A percentile compares a stretch with the other conserved stretches of the same genome.
Conservation (phyloP, 306 rosid genomes). For the Vigna trinervia region DNA sequence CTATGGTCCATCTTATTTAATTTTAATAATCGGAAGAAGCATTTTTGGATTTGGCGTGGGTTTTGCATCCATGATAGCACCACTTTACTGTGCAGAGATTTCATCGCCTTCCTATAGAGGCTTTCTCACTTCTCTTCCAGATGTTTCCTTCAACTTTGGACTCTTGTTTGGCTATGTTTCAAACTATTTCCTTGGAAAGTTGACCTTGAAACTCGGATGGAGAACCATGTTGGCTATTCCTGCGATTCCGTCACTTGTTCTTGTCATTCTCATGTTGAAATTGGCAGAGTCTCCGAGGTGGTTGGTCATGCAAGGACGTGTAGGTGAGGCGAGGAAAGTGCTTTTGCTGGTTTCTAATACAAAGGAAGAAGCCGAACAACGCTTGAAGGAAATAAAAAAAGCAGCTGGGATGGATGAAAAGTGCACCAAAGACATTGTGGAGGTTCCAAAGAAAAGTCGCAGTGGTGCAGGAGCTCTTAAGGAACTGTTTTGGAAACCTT, state of each 20-base stretch:
- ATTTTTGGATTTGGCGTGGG: constrained; percentile 73
- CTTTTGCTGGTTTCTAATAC: constrained; percentile 54
- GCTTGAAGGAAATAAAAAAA: constrained; percentile 61
- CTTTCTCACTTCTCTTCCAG: constrained; percentile 65
- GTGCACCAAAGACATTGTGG: constrained; percentile 45
- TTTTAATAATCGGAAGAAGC: constrained; percentile 68
- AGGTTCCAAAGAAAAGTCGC: constrained; percentile 13
- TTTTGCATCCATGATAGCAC: constrained; percentile 68
- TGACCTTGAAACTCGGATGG: constrained; percentile 68
- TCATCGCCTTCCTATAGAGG: constrained; percentile 67
- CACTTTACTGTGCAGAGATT: constrained; percentile 77
- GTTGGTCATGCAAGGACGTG: constrained; percentile 76
- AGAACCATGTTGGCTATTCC: constrained; percentile 73
- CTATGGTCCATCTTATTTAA: constrained; percentile 54
- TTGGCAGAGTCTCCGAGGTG: constrained; percentile 89
- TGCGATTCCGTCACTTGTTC: constrained; percentile 63
- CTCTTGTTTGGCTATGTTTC: constrained; percentile 68
- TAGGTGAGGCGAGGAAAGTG: constrained; percentile 61
- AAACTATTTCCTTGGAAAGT: constrained; percentile 57
- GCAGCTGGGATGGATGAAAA: constrained; percentile 67
- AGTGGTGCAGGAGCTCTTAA: constrained; percentile 59
- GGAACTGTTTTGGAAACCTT: constrained; percentile 60
- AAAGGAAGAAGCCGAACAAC: constrained; percentile 61
- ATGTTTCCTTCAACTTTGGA: constrained; percentile 64
- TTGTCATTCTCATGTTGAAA: constrained; percentile 52